Conservation (phyloP, 257 asterid species). For the Leonotis leonurus region DNA sequence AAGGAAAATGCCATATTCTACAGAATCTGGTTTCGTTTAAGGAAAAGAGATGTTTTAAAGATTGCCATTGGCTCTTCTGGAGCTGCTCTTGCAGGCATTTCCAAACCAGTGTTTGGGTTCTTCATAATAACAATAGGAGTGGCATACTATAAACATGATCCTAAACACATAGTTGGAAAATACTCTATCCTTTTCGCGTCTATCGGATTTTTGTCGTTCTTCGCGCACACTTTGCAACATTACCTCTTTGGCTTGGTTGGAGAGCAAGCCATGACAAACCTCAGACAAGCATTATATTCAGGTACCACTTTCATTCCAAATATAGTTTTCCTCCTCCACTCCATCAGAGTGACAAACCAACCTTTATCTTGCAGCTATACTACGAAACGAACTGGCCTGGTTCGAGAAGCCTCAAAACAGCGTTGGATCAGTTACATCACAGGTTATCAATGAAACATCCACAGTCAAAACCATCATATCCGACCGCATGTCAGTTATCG, state of each 20-base stretch:
- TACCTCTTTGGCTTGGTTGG: slow-evolving; percentile 66
- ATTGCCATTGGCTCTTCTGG: slow-evolving; percentile 49
- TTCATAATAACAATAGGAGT: slow-evolving; percentile 86
- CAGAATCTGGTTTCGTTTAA: slow-evolving; percentile 69
- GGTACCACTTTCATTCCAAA: slow-evolving; percentile 29
- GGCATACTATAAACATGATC: slow-evolving; percentile 43
- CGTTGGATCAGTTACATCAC: slow-evolving; percentile 59
- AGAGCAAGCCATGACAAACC: slow-evolving; percentile 68
- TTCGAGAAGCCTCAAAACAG: slow-evolving; percentile 68
- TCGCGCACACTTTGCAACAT: slow-evolving; percentile 78
- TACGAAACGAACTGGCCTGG: slow-evolving; percentile 69
- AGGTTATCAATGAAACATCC: slow-evolving; percentile 61
- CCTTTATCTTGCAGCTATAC: slow-evolving; percentile 43
- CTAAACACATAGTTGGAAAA: slow-evolving; percentile 46
- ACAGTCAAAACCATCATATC: slow-evolving; percentile 72
- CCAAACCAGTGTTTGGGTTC: slow-evolving; percentile 74
- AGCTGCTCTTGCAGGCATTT: slow-evolving; percentile 74
- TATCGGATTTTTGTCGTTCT: slow-evolving; percentile 55
- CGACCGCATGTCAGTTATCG: slow-evolving; percentile 75
- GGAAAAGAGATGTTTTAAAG: slow-evolving; percentile 39
- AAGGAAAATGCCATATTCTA: slow-evolving; percentile 36
- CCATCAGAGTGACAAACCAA: slow-evolving; percentile 6
- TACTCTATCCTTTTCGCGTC: slow-evolving; percentile 50
- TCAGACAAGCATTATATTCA: slow-evolving; percentile 56
- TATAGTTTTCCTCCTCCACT: slow-evolving; percentile 2